Evolutionary conservation across 2,329 filamentous ascomycete genomes (phyloP).

Genomic region (Dendrostoma leiphaemia): DNA sequence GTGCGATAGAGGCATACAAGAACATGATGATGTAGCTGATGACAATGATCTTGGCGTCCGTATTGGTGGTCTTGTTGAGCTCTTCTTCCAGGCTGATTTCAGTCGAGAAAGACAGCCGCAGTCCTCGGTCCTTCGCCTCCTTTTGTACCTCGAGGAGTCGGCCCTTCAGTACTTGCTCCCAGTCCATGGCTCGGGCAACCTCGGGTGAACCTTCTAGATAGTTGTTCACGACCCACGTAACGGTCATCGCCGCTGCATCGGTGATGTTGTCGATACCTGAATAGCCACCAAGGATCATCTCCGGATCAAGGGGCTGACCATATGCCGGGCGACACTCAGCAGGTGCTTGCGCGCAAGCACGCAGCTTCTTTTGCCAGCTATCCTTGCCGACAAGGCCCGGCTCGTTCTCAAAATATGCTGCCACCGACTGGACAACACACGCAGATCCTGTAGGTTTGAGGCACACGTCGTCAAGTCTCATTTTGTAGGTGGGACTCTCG

Average conservation of each 20-base stretch:
- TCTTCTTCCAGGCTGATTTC: slow-evolving; percentile 95
- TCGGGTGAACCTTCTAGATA: slow-evolving; percentile 66
- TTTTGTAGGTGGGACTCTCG: slow-evolving; percentile 65
- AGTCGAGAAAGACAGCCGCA: slow-evolving; percentile 90
- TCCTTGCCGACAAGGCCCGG: slow-evolving; percentile 59
- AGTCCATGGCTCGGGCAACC: slow-evolving; percentile 77
- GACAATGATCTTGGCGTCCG: slow-evolving; percentile 92
- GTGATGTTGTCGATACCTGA: slow-evolving; percentile 62
- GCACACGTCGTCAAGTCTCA: slow-evolving; percentile 80
- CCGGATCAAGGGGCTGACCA: slow-evolving; percentile 81
- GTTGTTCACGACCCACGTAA: slow-evolving; percentile 95
- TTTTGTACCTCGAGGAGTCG: slow-evolving; percentile 74
- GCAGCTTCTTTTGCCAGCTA: slow-evolving; percentile 71
- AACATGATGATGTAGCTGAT: slow-evolving; percentile 99
- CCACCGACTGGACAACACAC: slow-evolving; percentile 91
- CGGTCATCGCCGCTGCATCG: slow-evolving; percentile 76
- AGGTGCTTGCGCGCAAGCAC: slow-evolving; percentile 73
- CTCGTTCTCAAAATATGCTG: slow-evolving; percentile 77
- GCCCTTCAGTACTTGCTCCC: slow-evolving; percentile 76
- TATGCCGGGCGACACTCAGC: slow-evolving; percentile 86
- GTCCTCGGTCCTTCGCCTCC: slow-evolving; percentile 74
- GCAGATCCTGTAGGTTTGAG: slow-evolving; percentile 88
- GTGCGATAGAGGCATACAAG: slow-evolving; percentile 86
- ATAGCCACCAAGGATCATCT: slow-evolving; percentile 83
- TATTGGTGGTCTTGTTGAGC: slow-evolving; percentile 96